Evolutionary conservation across 1,284 basidiomycete genomes (phyloP).

Genomic region (Trametes polyzona): DNA sequence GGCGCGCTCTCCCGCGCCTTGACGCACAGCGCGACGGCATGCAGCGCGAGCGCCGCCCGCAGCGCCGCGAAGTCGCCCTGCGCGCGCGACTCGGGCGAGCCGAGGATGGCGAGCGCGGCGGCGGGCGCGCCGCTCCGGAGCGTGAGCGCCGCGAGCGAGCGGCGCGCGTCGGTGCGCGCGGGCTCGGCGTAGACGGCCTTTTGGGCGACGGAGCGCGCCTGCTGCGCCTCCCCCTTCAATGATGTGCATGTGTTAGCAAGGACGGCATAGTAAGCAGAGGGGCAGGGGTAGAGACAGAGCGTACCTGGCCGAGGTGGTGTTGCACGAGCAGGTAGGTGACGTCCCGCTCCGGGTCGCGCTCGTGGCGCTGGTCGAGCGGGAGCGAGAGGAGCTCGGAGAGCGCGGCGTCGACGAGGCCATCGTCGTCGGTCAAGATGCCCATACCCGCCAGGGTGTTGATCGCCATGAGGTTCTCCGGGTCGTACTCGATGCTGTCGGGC

Average conservation of each 20-base stretch:
- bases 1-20: slow-evolving; percentile 33
- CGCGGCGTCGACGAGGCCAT: slow-evolving; percentile 84
- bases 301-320: slow-evolving; percentile 69
- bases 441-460: slow-evolving; percentile 86
- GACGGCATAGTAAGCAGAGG: not conserved
- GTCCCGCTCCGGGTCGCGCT: slow-evolving; percentile 67
- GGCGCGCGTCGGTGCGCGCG: slow-evolving; percentile 48
- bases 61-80: slow-evolving; percentile 36
- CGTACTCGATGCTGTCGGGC: slow-evolving; percentile 61
- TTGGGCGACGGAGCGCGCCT: slow-evolving; percentile 59
- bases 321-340: slow-evolving; percentile 70
- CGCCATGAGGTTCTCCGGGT: slow-evolving; percentile 76
- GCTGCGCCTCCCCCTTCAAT: slow-evolving; percentile 52
- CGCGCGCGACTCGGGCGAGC: slow-evolving; percentile 31
- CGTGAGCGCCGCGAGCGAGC: slow-evolving; percentile 55
- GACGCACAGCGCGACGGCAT: slow-evolving; percentile 39
- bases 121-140: slow-evolving; percentile 51
- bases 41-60: slow-evolving; percentile 47
- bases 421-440: slow-evolving; percentile 81
- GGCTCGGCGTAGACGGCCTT: slow-evolving; percentile 62
- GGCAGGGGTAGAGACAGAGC: slow-evolving; percentile 15
- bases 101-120: slow-evolving; percentile 45
- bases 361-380: slow-evolving; percentile 61
- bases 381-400: slow-evolving; percentile 79
- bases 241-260: not conserved